These are phyloP conservation scores for Carpinus viminea DNA, from an alignment of 306 rosid species.

Conservation along the genomic window DNA sequence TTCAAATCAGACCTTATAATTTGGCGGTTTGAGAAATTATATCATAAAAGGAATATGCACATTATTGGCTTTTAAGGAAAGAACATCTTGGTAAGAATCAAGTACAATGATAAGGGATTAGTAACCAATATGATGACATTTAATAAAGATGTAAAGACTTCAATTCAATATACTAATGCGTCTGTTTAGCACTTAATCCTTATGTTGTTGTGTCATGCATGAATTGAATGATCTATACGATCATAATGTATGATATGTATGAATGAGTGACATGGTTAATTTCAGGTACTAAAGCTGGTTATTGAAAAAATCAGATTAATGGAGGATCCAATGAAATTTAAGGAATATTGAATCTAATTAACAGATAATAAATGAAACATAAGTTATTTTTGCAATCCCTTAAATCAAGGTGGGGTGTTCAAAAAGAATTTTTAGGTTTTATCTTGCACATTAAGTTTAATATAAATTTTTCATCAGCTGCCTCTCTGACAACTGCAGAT, in stretches of 20 bases:
- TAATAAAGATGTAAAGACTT: not conserved
- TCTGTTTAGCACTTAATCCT: not conserved
- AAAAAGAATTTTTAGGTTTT: not conserved
- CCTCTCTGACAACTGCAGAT: conserved; percentile 33
- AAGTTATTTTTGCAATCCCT: not conserved
- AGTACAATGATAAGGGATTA: not conserved
- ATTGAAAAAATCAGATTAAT: not conserved
- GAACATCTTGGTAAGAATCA: not conserved
- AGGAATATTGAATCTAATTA: not conserved
- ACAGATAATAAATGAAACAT: not conserved
- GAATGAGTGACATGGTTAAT: not conserved
- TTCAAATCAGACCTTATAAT: not conserved
- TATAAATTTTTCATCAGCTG: not conserved
- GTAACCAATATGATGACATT: not conserved
- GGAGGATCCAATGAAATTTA: not conserved
- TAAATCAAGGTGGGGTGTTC: not conserved
- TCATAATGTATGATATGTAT: not conserved
- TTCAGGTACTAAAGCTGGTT: not conserved
- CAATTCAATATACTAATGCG: not conserved
- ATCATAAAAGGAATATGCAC: not conserved
- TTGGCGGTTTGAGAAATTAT: not conserved
- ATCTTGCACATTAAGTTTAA: not conserved
- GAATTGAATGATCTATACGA: not conserved
- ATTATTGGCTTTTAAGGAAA: not conserved
- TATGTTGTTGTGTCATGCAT: not conserved